These are phyloP conservation scores for Actinomucor elegans DNA, from an alignment of 371 early-diverging fungal genomes.

Conservation along the genomic window DNA sequence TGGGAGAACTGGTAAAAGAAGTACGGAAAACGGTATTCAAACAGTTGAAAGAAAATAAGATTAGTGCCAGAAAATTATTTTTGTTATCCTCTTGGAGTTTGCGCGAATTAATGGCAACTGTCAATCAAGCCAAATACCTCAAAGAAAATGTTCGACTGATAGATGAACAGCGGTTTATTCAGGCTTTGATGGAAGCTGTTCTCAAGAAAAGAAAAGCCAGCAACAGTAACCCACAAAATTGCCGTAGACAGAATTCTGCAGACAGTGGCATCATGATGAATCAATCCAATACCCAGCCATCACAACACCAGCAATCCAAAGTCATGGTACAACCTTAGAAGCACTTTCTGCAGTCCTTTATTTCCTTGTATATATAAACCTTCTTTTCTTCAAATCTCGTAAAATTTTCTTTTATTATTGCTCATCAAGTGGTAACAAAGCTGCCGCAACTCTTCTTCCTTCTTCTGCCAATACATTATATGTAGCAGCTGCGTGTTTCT, in stretches of 20 bases:
- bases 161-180: conserved; percentile 24
- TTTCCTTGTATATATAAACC: conserved; percentile 1
- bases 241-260: neutral
- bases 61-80: conserved; percentile 34
- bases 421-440: conserved; percentile 49
- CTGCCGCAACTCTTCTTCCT: conserved; percentile 62
- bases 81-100: conserved; percentile 45
- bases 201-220: conserved; percentile 14
- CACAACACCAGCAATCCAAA: conserved; percentile 2
- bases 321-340: neutral
- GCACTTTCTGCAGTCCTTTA: too few species aligned
- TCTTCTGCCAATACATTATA: conserved; percentile 66
- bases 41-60: conserved; percentile 35
- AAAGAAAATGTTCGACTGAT: conserved; percentile 14
- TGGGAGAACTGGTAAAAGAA: conserved; percentile 40
- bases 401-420: neutral
- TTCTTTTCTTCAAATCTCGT: neutral
- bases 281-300: too few species aligned
- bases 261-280: conserved; percentile 4
- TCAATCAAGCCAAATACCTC: conserved; percentile 10
- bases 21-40: conserved; percentile 32
- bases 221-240: neutral
- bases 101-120: conserved; percentile 29
- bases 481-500: conserved; percentile 66
- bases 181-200: conserved; percentile 20